Conservation (phyloP, 75 land plant species). For the Isoetes taiwanensis region DNA sequence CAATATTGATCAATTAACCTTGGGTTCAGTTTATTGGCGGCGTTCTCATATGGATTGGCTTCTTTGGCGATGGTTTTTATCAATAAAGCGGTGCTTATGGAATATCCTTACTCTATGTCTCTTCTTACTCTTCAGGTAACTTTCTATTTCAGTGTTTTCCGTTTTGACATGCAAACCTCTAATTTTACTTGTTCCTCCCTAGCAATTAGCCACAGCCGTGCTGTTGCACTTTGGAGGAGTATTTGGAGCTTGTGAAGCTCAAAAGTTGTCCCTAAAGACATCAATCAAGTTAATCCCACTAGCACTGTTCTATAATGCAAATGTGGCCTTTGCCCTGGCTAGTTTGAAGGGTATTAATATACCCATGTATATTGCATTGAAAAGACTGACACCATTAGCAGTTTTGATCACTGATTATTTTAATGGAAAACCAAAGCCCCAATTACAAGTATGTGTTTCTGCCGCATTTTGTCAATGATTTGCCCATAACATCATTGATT, state of each 20-base stretch:
- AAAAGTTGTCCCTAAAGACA: conserved; percentile 25
- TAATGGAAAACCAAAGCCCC: conserved; percentile 59
- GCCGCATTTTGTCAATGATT: background rate
- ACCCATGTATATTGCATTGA: conserved; percentile 94
- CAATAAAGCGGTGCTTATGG: conserved; percentile 74
- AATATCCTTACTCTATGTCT: conserved; percentile 72
- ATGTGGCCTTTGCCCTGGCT: conserved; percentile 94
- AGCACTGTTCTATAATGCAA: conserved; percentile 94
- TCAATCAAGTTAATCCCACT: conserved; percentile 67
- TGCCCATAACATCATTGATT: background rate
- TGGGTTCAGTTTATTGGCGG: conserved; percentile 51
- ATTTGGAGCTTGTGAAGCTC: conserved; percentile 41
- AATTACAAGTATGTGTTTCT: conserved; percentile 26
- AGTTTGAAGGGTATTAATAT: conserved; percentile 90
- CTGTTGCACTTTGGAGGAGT: conserved; percentile 54
- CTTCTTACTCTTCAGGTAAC: conserved; percentile 80
- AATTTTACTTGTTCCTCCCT: conserved; percentile 9
- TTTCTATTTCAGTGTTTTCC: background rate
- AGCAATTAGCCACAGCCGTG: conserved; percentile 66
- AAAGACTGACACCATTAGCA: conserved; percentile 92
- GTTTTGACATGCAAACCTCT: background rate
- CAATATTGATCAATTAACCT: too few species aligned
- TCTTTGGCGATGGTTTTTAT: conserved; percentile 94
- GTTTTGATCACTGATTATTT: conserved; percentile 63
- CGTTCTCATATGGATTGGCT: conserved; percentile 81